A percentile compares a stretch with the other conserved stretches of the same genome.
phyloP scores from a whole-genome alignment of 805 yeast genomes.

The Saccharomycopsis lassenensis region DNA sequence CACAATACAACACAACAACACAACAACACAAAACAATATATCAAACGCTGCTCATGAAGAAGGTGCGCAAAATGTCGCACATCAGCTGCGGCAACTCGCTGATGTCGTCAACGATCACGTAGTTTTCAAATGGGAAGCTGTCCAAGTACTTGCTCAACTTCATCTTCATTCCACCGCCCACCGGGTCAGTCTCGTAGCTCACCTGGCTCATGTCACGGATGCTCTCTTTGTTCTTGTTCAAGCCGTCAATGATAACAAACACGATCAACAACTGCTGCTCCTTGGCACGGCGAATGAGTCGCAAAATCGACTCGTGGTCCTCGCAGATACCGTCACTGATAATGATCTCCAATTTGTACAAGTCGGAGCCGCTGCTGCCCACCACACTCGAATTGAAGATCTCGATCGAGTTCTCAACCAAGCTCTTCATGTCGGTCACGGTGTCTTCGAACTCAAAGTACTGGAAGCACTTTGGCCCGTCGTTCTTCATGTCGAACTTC shows the following conservation, averaged over 20 bases:
- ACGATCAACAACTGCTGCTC: constrained; percentile 92
- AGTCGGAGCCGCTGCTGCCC: constrained; percentile 40
- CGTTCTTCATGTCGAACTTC: constrained; percentile 62
- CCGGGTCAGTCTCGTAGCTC: constrained; percentile 54
- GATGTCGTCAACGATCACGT: constrained; percentile 85
- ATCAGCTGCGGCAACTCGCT: constrained; percentile 87
- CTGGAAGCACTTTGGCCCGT: constrained; percentile 76
- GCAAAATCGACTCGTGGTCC: constrained; percentile 73
- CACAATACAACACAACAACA: background rate
- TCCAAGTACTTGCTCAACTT: constrained; percentile 80
- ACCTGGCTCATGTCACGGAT: constrained; percentile 94
- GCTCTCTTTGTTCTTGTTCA: constrained; percentile 57
- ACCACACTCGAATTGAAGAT: constrained; percentile 55
- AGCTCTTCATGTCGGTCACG: constrained; percentile 68
- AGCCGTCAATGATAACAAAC: constrained; percentile 87
- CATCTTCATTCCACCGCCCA: constrained; percentile 57
- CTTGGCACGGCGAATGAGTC: constrained; percentile 82
- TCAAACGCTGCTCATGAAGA: constrained; percentile 36
- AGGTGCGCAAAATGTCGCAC: constrained; percentile 81
- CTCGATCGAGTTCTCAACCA: constrained; percentile 61
- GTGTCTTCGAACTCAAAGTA: constrained; percentile 88
- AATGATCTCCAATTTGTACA: constrained; percentile 91
- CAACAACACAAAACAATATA: background rate
- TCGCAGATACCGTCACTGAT: constrained; percentile 97
- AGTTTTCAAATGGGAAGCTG: constrained; percentile 92